These are phyloP conservation scores for Pyrrhoderma noxium DNA, from an alignment of 1,284 basidiomycete genomes.

Conservation along the genomic window DNA sequence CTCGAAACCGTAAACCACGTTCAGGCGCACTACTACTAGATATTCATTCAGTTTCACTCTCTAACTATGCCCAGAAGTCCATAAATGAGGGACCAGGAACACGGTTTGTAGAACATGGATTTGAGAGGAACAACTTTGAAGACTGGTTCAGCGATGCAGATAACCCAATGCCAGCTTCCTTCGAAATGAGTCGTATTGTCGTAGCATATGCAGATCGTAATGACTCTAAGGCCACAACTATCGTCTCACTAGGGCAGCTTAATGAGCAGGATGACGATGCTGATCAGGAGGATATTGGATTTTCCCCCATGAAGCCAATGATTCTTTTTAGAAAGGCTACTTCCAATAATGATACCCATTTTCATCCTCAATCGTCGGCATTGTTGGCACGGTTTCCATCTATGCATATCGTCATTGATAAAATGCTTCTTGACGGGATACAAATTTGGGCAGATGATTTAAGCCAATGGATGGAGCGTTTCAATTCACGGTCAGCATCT, in stretches of 20 bases:
- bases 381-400: slow-evolving; percentile 54
- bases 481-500: slow-evolving; percentile 27
- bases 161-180: not conserved
- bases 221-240: slow-evolving; percentile 18
- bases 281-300: not conserved
- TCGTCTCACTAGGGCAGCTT: slow-evolving; percentile 21
- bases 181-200: slow-evolving; percentile 12
- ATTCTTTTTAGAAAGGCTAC: slow-evolving; percentile 6
- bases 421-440: slow-evolving; percentile 61
- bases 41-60: slow-evolving; percentile 21
- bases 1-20: slow-evolving; percentile 16
- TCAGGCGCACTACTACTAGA: slow-evolving; percentile 26
- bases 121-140: not conserved
- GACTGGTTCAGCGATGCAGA: slow-evolving; percentile 12
- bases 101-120: not conserved
- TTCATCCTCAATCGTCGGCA: slow-evolving; percentile 2
- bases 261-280: not conserved
- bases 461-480: slow-evolving; percentile 54
- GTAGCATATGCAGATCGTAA: slow-evolving; percentile 11
- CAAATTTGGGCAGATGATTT: slow-evolving; percentile 85
- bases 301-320: slow-evolving; percentile 2
- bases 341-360: not conserved
- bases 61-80: not conserved
- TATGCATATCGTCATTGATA: slow-evolving; percentile 54
- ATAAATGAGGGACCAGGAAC: not conserved